Evolutionary conservation across 192 early-diverging fungal species (phyloP).

Genomic region (Rhizophagus sp.): DNA sequence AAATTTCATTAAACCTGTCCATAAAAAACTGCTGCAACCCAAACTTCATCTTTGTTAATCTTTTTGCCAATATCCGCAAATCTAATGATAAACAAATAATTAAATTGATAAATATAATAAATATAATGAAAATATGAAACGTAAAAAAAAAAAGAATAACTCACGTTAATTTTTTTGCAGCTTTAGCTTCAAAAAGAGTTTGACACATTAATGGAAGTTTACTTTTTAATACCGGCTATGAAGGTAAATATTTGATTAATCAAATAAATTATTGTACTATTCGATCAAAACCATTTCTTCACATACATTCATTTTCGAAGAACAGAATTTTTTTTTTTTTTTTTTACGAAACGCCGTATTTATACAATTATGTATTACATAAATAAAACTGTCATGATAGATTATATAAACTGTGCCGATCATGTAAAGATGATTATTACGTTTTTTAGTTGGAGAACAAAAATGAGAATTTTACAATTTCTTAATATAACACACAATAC

Average conservation of each 20-base stretch:
- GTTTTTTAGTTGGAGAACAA: no score
- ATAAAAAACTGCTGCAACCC: constrained; percentile 69
- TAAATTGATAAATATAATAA: no score
- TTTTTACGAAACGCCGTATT: not conserved
- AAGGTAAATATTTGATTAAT: not conserved
- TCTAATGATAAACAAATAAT: constrained; percentile 29
- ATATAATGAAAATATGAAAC: not conserved
- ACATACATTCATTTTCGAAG: not conserved
- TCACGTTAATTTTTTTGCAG: not conserved
- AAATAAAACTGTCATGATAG: no score
- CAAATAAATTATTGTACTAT: not conserved
- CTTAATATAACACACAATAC: not conserved
- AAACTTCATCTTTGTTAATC: constrained; percentile 62
- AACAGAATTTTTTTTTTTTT: not conserved
- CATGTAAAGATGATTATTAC: no score
- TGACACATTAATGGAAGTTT: not conserved
- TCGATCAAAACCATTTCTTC: not conserved
- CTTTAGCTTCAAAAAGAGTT: not conserved
- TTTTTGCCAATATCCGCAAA: constrained; percentile 58
- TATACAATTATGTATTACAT: not conserved
- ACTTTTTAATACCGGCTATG: not conserved
- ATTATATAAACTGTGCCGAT: no score
- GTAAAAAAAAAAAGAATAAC: not conserved
- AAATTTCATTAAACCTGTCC: constrained; percentile 51
- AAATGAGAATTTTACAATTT: not conserved